Evolutionary conservation across 176 grass and related monocot genomes (phyloP), one percentile per base, ranked within the genome.

Genomic region (Hordeum marinum): DNA sequence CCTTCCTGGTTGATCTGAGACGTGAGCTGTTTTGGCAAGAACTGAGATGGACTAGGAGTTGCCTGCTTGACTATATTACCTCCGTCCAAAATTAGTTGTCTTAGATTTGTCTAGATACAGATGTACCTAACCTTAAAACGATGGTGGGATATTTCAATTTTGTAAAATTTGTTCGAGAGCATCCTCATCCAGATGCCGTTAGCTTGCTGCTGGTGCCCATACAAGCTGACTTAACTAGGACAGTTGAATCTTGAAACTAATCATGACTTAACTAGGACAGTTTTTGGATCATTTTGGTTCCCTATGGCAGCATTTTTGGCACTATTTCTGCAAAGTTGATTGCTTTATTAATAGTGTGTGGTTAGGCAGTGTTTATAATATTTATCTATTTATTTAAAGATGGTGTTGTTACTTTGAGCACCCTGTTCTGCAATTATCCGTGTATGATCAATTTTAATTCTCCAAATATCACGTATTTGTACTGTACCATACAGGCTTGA

Each of bases 401-500:
- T 85, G 83, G 84, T 81, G 18, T 34, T 37, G 4, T 82, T 71
- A 58, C 17, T 20, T 25, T n/a, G 5, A 76, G 81, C 55, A 62
- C 75, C 41, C 35, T 64, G 20, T 84, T 76, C 41, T 36, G 27
- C 27, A 64, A 65, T 26, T 12, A 65, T 52, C 14, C 31, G 8
- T 84, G n/a, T 43, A 73, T 72, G 37, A 42, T 63, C 69, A 40
- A n/a, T 24, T n/a, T 4, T 31, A 42, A 55, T 90, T 84, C 11
- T 75, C 24, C 25, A 72, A 91, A 59, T 86, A 45, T 84, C 46
- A 87, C 78, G 17, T 36, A 18, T 81, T 58, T 39, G 0, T 72
- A 43, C 67, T 42, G 66, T 42, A 42, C 11, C 90, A 55, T 75
- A 81, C 85, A 98, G 96, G 84, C 88, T 98, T 89, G 96, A 98